Conservation (phyloP, 2,329 filamentous ascomycete genomes). For the Periglandula ipomoeae region DNA sequence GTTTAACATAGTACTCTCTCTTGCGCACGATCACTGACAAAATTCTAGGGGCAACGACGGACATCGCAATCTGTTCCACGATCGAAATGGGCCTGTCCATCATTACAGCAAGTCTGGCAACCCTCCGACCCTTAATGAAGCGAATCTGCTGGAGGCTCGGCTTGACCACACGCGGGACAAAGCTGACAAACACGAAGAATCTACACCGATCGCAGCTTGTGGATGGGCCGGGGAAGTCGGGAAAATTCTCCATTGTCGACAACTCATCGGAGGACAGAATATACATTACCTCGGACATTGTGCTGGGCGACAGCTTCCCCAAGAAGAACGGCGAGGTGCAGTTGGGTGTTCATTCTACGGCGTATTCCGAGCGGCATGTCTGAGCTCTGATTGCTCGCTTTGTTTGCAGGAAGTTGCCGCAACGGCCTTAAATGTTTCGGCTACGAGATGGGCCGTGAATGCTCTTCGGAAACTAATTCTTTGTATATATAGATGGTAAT, state of each 20-base stretch:
- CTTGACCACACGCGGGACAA: conserved; percentile 12
- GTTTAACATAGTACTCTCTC: too few relatives aligned
- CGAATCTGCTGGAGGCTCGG: conserved; percentile 21
- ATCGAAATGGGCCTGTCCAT: conserved; percentile 39
- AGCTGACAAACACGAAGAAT: not conserved
- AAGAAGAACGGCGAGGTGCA: not conserved
- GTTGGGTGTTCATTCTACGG: not conserved
- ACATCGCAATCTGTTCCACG: conserved; percentile 40
- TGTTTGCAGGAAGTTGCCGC: too few relatives aligned
- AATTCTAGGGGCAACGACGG: conserved; percentile 24
- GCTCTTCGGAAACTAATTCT: too few relatives aligned
- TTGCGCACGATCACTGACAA: conserved; percentile 5
- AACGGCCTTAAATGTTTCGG: too few relatives aligned
- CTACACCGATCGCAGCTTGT: not conserved
- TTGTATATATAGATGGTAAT: too few relatives aligned
- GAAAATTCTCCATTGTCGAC: not conserved
- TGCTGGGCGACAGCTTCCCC: not conserved
- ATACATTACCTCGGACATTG: conserved; percentile 1
- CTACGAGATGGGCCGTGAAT: too few relatives aligned
- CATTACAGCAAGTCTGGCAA: conserved; percentile 37
- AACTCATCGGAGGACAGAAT: not conserved
- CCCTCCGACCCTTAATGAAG: conserved; percentile 34
- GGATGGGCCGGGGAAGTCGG: not conserved
- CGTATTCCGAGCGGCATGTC: too few relatives aligned
- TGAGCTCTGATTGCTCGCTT: too few relatives aligned